These are phyloP conservation scores for Flaveria brownii DNA, from an alignment of 129 eudicot genomes.

Conservation along the genomic window DNA sequence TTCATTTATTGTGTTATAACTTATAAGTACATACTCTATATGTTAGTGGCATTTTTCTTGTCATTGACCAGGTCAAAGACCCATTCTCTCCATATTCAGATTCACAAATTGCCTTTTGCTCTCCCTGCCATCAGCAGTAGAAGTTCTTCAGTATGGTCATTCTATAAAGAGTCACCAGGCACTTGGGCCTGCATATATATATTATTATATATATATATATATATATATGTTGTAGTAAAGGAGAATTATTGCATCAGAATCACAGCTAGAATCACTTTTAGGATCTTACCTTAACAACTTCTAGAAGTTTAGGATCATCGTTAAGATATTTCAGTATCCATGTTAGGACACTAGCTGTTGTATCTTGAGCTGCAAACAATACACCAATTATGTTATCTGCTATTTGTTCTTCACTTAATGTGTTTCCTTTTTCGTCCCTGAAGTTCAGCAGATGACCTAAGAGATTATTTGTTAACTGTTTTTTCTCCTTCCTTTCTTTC, in stretches of 20 bases:
- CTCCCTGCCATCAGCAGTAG: slow-evolving; percentile 49
- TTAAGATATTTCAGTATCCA: slow-evolving; percentile 82
- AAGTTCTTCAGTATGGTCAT: slow-evolving; percentile 16
- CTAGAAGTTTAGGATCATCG: slow-evolving; percentile 67
- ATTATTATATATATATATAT: not conserved
- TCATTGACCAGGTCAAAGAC: slow-evolving; percentile 73
- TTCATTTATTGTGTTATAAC: not conserved
- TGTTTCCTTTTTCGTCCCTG: slow-evolving; percentile 55
- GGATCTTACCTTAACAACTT: slow-evolving; percentile 57
- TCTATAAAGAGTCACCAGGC: slow-evolving; percentile 12
- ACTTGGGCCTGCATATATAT: slow-evolving; percentile 3
- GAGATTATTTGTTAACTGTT: slow-evolving; percentile 46
- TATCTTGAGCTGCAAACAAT: slow-evolving; percentile 91
- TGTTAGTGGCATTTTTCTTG: slow-evolving; percentile 73
- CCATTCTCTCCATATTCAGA: slow-evolving; percentile 47
- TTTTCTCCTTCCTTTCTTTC: slow-evolving; percentile 55
- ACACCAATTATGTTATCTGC: slow-evolving; percentile 83
- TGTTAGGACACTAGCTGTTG: slow-evolving; percentile 86
- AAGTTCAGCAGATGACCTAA: slow-evolving; percentile 63
- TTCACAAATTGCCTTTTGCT: slow-evolving; percentile 58
- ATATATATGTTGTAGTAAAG: not conserved
- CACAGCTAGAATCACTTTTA: slow-evolving; percentile 1
- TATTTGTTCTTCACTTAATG: slow-evolving; percentile 62
- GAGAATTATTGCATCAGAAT: not conserved
- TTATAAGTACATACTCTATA: slow-evolving; percentile 48